phyloP scores from a whole-genome alignment of 371 early-diverging fungal species.

The Syncephalastrum monosporum region DNA sequence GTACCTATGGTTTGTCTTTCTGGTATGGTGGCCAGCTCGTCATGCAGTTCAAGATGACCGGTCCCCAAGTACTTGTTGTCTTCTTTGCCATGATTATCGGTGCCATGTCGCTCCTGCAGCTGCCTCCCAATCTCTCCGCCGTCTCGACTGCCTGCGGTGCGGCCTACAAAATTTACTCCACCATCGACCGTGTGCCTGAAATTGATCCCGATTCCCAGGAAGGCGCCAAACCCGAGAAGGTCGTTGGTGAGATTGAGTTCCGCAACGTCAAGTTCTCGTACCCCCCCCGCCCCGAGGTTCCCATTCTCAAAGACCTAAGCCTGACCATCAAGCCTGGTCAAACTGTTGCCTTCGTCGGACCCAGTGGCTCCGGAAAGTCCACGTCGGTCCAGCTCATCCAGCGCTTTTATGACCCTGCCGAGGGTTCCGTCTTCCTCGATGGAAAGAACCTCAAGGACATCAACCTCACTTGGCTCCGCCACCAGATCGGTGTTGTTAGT shows the following conservation, averaged over 20 bases:
- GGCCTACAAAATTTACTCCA: constrained; percentile 66
- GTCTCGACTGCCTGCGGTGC: constrained; percentile 67
- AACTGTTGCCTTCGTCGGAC: constrained; percentile 75
- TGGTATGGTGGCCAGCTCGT: constrained; percentile 74
- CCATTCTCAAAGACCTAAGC: constrained; percentile 56
- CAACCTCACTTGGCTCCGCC: constrained; percentile 70
- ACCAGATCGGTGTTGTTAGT: constrained; percentile 77
- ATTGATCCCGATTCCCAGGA: constrained; percentile 60
- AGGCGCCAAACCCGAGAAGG: constrained; percentile 53
- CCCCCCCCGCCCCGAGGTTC: constrained; percentile 69
- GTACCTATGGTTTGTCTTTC: constrained; percentile 74
- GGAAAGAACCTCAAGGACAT: constrained; percentile 63
- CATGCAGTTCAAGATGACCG: constrained; percentile 40
- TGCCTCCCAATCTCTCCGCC: constrained; percentile 62
- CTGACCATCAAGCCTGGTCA: constrained; percentile 68
- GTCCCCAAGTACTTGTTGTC: constrained; percentile 57
- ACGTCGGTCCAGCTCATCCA: constrained; percentile 83
- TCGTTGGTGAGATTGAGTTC: constrained; percentile 71
- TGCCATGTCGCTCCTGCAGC: constrained; percentile 27
- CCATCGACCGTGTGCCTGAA: constrained; percentile 72
- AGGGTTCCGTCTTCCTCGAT: constrained; percentile 65
- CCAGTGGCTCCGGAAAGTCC: constrained; percentile 86
- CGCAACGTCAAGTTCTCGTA: constrained; percentile 68
- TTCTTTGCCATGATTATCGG: constrained; percentile 71
- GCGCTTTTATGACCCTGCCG: constrained; percentile 81